Percentiles rank a stretch among this genome's conserved stretches.
Conservation (phyloP, 2,329 filamentous ascomycete genomes). For the Colletotrichum tropicicola region DNA sequence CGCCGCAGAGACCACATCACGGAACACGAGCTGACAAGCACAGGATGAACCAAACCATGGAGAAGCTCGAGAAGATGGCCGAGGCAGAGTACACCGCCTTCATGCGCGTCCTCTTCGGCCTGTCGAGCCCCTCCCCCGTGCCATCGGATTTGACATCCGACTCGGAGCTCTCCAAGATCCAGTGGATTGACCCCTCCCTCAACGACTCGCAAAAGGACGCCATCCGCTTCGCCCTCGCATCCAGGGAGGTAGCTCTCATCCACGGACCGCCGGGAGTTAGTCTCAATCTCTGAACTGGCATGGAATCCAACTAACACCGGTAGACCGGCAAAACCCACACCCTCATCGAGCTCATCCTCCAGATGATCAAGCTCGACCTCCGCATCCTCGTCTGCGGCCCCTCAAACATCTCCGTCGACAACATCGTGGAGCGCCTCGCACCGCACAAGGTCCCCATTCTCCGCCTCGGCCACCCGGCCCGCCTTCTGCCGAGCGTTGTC, state of each 20-base stretch:
- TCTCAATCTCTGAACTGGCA: conserved; percentile 6
- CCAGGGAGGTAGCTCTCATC: conserved; percentile 85
- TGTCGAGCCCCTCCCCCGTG: conserved; percentile 60
- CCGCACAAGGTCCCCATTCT: conserved; percentile 87
- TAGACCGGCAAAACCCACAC: conserved; percentile 96
- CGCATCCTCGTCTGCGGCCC: conserved; percentile 94
- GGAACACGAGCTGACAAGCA: background rate
- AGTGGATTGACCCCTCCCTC: conserved; percentile 69
- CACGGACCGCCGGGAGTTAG: conserved; percentile 88
- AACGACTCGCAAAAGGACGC: conserved; percentile 76
- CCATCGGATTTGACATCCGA: conserved; percentile 49
- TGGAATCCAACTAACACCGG: conserved; percentile 13
- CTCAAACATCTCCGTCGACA: conserved; percentile 97
- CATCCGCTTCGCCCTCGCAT: conserved; percentile 83
- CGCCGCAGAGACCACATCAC: background rate
- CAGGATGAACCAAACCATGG: conserved; percentile 72
- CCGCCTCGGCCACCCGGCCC: conserved; percentile 90
- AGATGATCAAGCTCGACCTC: conserved; percentile 77
- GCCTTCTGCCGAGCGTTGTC: conserved; percentile 86
- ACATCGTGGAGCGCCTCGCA: conserved; percentile 92
- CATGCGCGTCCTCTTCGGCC: conserved; percentile 69
- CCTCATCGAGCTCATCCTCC: conserved; percentile 93
- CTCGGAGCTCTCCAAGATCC: conserved; percentile 53
- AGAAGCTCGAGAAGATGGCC: conserved; percentile 64
- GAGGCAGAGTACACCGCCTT: conserved; percentile 68